phyloP scores from a whole-genome alignment of 2,329 filamentous ascomycete genomes.

The Fusarium tupiense region DNA sequence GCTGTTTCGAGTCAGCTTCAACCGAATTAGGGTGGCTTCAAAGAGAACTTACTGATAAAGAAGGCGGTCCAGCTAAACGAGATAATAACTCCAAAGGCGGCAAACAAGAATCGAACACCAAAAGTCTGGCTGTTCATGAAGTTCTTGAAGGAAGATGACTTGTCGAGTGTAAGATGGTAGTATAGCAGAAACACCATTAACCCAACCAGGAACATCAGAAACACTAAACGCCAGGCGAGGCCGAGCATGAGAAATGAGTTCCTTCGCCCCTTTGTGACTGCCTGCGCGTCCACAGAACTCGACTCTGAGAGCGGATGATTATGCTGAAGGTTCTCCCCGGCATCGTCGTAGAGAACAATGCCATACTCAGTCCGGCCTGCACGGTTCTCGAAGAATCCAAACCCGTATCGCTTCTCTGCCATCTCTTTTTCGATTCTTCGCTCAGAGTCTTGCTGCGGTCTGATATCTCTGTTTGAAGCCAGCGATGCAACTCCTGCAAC shows the following conservation, averaged over 20 bases:
- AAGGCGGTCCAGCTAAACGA: conserved; percentile 55
- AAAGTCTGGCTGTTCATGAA: conserved; percentile 55
- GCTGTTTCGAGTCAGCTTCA: conserved; percentile 43
- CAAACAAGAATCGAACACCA: conserved; percentile 56
- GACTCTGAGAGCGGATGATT: conserved; percentile 15
- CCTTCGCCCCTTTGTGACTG: conserved; percentile 4
- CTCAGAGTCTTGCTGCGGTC: conserved; percentile 32
- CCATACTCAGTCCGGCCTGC: conserved; percentile 38
- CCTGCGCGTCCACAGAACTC: conserved; percentile 28
- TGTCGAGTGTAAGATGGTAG: conserved; percentile 48
- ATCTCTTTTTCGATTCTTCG: conserved; percentile 39
- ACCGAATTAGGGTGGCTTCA: too few relatives aligned
- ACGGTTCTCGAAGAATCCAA: conserved; percentile 39
- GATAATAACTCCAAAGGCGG: conserved; percentile 53
- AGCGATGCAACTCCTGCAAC: conserved; percentile 40
- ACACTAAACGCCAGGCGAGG: conserved; percentile 48
- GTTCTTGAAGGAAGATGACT: conserved; percentile 46
- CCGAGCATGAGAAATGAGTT: conserved; percentile 51
- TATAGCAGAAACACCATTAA: conserved; percentile 53
- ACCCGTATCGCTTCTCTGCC: conserved; percentile 39
- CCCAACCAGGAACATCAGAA: conserved; percentile 48
- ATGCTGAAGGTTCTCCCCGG: conserved; percentile 23
- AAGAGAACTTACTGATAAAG: conserved; percentile 43
- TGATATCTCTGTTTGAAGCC: conserved; percentile 39
- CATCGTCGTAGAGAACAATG: conserved; percentile 38